These are phyloP conservation scores for Didymella sp. DNA, from an alignment of 2,329 filamentous ascomycete genomes.

Conservation along the genomic window DNA sequence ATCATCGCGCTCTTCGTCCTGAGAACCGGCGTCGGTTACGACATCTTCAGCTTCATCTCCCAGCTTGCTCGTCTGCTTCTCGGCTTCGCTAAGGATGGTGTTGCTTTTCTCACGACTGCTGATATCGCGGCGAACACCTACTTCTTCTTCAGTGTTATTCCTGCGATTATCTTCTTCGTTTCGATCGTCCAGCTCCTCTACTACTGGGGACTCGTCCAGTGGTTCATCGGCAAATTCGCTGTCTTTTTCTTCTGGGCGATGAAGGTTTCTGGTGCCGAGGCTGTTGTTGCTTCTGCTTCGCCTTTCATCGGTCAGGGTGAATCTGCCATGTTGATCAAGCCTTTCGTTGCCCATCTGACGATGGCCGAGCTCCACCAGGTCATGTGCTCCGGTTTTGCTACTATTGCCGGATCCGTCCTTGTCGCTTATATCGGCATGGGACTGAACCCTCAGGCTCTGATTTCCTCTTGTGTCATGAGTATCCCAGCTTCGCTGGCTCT, in stretches of 20 bases:
- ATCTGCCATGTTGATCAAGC: slow-evolving; percentile 88
- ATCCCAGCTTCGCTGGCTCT: slow-evolving; percentile 90
- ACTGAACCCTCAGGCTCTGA: slow-evolving; percentile 81
- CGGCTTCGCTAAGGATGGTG: slow-evolving; percentile 76
- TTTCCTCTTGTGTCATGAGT: slow-evolving; percentile 94
- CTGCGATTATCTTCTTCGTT: slow-evolving; percentile 95
- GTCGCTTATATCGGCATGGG: slow-evolving; percentile 86
- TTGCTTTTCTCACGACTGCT: slow-evolving; percentile 70
- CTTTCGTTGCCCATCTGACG: slow-evolving; percentile 85
- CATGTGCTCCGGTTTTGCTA: slow-evolving; percentile 91
- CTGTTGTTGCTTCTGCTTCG: slow-evolving; percentile 90
- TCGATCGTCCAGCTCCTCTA: slow-evolving; percentile 87
- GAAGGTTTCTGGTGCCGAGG: slow-evolving; percentile 86
- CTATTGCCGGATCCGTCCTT: slow-evolving; percentile 86
- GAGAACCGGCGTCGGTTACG: slow-evolving; percentile 77
- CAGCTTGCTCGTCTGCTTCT: slow-evolving; percentile 75
- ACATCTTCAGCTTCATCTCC: slow-evolving; percentile 92
- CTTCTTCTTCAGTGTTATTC: slow-evolving; percentile 84
- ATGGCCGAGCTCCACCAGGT: slow-evolving; percentile 89
- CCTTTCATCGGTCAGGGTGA: slow-evolving; percentile 96
- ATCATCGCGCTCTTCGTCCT: slow-evolving; percentile 88
- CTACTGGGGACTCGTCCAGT: slow-evolving; percentile 81
- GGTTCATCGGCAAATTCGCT: slow-evolving; percentile 88
- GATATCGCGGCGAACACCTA: slow-evolving; percentile 49
- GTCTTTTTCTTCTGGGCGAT: slow-evolving; percentile 91